Percentiles rank a stretch among this genome's conserved stretches.
These are phyloP conservation scores for Thalassiosira oceanica DNA, from an alignment of 352 stramenopile genomes.

Conservation along the genomic window DNA sequence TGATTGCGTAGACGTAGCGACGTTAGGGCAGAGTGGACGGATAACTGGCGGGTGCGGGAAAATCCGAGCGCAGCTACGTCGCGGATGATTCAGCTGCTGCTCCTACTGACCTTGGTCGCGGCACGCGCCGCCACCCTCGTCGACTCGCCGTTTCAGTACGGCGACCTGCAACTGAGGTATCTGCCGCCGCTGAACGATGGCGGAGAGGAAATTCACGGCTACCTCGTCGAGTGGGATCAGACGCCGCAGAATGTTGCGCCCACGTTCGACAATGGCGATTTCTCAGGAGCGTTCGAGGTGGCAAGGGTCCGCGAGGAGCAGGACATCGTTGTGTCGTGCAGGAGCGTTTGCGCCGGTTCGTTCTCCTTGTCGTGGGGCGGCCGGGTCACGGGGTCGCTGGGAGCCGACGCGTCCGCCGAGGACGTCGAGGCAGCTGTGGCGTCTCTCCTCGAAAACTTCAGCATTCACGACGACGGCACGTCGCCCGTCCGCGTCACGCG, in stretches of 20 bases:
- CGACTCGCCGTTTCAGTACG: constrained; percentile 49
- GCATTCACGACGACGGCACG: constrained; percentile 17
- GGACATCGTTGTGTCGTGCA: constrained; percentile 80
- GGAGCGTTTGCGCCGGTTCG: constrained; percentile 79
- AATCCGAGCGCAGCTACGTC: too few species aligned
- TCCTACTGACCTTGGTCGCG: too few species aligned
- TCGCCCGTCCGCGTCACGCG: constrained; percentile 43
- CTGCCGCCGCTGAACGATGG: constrained; percentile 85
- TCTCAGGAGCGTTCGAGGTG: constrained; percentile 86
- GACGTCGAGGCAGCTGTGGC: constrained; percentile 38
- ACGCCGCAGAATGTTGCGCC: too few species aligned
- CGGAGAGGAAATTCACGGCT: constrained; percentile 90
- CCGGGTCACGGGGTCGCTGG: constrained; percentile 28
- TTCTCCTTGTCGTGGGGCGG: constrained; percentile 92
- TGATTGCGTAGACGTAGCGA: too few species aligned
- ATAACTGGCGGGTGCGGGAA: too few species aligned
- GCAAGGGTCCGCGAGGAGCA: constrained; percentile 89
- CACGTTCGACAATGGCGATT: constrained; percentile 34
- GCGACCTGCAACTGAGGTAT: constrained; percentile 46
- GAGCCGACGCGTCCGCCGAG: constrained; percentile 31
- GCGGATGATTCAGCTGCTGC: too few species aligned
- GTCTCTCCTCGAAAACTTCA: constrained; percentile 37
- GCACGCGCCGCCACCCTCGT: constrained; percentile 40
- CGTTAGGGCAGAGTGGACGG: too few species aligned
- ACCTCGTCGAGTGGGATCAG: constrained; percentile 95